A percentile compares a stretch with the other conserved stretches of the same genome.
These are phyloP conservation scores for Dovyalis caffra DNA, from an alignment of 345 rosid genomes.

Conservation along the genomic window DNA sequence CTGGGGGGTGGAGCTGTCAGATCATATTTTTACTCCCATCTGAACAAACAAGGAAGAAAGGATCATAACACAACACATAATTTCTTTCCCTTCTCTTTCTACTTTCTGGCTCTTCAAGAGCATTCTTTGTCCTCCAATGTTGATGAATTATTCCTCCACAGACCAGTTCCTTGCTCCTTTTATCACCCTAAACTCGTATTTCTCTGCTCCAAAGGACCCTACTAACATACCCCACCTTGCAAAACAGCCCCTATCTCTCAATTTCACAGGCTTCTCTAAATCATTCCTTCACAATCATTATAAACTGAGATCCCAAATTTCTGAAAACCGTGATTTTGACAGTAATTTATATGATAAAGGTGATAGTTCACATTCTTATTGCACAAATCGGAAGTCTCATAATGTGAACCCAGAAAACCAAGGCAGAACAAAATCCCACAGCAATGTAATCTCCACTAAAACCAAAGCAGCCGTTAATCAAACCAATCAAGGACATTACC, in stretches of 20 bases:
- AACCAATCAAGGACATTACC: not conserved
- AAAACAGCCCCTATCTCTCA: too few relatives aligned
- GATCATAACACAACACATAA: not conserved
- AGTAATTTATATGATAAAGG: not conserved
- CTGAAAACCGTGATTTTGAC: too few relatives aligned
- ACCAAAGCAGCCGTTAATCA: not conserved
- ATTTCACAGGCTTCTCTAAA: too few relatives aligned
- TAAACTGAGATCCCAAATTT: too few relatives aligned
- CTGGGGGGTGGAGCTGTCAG: too few relatives aligned
- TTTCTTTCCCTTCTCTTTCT: not conserved
- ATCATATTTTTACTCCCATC: not conserved
- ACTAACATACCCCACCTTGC: too few relatives aligned
- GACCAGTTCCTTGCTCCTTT: too few relatives aligned
- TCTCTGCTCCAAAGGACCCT: too few relatives aligned
- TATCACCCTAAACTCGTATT: too few relatives aligned
- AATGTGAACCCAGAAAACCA: not conserved
- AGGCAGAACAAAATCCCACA: not conserved
- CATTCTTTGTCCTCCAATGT: not conserved
- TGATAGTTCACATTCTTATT: not conserved
- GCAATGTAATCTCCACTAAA: not conserved
- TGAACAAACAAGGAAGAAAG: not conserved
- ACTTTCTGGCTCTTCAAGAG: not conserved
- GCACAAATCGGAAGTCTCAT: not conserved
- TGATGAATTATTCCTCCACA: too few relatives aligned
- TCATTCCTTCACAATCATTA: too few relatives aligned